Evolutionary conservation across 257 asterid species (phyloP).

Genomic region (Vinca minor): DNA sequence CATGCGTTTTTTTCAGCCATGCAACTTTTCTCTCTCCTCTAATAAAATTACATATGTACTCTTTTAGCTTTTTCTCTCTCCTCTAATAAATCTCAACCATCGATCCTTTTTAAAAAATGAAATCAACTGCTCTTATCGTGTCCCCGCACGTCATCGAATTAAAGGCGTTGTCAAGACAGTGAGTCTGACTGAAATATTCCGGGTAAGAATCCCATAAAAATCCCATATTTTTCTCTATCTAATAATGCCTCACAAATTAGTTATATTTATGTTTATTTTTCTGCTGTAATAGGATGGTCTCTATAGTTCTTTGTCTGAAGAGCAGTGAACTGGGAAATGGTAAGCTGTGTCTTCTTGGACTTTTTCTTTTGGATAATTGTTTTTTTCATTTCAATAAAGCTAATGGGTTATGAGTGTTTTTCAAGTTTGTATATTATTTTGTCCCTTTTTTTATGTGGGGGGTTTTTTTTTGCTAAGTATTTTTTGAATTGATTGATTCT

Average conservation of each 20-base stretch:
- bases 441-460: background rate
- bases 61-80: too few relatives aligned
- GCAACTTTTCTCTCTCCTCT: too few relatives aligned
- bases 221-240: constrained; percentile 15
- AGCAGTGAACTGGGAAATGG: constrained; percentile 11
- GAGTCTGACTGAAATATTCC: too few relatives aligned
- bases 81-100: too few relatives aligned
- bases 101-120: too few relatives aligned
- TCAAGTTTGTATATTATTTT: background rate
- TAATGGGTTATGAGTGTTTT: background rate
- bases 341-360: constrained; percentile 5
- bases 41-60: too few relatives aligned
- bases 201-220: constrained; percentile 19
- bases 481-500: background rate
- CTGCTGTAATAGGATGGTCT: constrained; percentile 14
- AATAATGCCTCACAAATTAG: constrained; percentile 1
- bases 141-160: too few relatives aligned
- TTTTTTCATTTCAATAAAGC: constrained; percentile 8
- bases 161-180: too few relatives aligned
- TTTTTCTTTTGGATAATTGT: background rate
- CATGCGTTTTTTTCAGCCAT: too few relatives aligned
- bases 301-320: constrained; percentile 6
- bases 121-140: too few relatives aligned
- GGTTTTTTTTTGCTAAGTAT: too few relatives aligned
- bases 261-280: background rate